These are phyloP conservation scores for Penicillium steckii DNA, from an alignment of 495 filamentous ascomycete genomes.

Conservation along the genomic window DNA sequence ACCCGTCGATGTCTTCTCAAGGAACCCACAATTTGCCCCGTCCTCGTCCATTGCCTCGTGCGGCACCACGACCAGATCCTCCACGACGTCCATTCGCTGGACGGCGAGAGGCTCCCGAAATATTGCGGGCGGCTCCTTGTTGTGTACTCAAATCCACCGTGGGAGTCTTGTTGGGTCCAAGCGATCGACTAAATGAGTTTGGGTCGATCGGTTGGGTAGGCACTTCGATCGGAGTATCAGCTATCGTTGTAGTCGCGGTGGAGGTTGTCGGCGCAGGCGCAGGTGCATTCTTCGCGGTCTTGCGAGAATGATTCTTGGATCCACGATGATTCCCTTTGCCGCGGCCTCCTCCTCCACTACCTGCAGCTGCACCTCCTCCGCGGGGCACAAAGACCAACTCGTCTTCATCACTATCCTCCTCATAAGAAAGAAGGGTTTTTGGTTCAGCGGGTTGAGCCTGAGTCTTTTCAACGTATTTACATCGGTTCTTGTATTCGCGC, in stretches of 20 bases:
- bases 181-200: conserved; percentile 51
- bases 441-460: conserved; percentile 35
- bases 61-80: conserved; percentile 24
- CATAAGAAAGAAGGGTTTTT: conserved; percentile 43
- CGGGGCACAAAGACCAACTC: conserved; percentile 57
- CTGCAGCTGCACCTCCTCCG: too few species aligned
- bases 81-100: conserved; percentile 33
- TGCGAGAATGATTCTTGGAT: conserved; percentile 20
- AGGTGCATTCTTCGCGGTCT: conserved; percentile 24
- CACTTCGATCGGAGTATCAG: conserved; percentile 37
- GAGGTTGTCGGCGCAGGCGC: conserved; percentile 15
- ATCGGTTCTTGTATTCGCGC: conserved; percentile 55
- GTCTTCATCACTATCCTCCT: conserved; percentile 58
- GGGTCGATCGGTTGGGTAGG: conserved; percentile 55
- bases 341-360: conserved; percentile 32
- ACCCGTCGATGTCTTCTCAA: conserved; percentile 32
- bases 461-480: conserved; percentile 48
- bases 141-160: conserved; percentile 40
- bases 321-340: conserved; percentile 41
- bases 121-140: conserved; percentile 37
- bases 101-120: conserved; percentile 38
- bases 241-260: conserved; percentile 21
- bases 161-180: conserved; percentile 28
- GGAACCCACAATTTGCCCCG: conserved; percentile 57
- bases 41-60: conserved; percentile 41